Base-by-base conservation (phyloP, 2,329 filamentous ascomycete species). In the Parafenestella ontariensis region DNA sequence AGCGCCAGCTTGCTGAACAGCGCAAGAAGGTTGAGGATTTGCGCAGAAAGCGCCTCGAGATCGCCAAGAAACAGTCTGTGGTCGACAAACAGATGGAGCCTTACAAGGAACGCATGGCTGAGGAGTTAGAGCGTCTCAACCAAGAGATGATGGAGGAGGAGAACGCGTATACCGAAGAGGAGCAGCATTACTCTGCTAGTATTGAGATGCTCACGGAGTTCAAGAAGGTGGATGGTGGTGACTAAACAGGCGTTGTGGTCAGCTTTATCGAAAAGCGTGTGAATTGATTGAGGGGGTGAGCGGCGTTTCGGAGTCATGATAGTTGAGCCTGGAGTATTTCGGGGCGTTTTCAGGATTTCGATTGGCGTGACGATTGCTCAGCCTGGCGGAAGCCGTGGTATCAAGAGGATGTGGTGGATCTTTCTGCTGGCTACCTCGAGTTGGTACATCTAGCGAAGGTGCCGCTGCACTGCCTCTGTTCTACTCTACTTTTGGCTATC, bases 81-180 rank as follows among this genome's bases (percentile, higher is more conserved):
- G 29, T 67, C 2, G 59, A 63, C 7, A 31, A 54, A 15, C 33
- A 64, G 39, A 51, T 71, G 37, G 55, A 44, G 0, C 58, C 60
- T 0, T 64, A 65, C 52, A 59, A 63, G 46, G 43, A 61, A 33
- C 49, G 57, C 8, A 64, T 68, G 49, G 46, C 52, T 1, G 64
- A 62, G 31, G 63, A 71, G 54, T 40, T 70, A 13, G 64, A 69
- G 11, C 53, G 54, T 9, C 18, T 72, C 8, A 44, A 47, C 1
- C 41, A 29, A 21, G 63, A 65, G 40, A 42, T 64, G 33, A 54
- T 64, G 8, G 59, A 67, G 2, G 63, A 69, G 34, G 56, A 64
- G 20, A 49, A 23, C 0, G 49, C 43, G 1, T 56, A 49, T 18
- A 47, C n/a, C 1, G 66, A 67, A 43, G 65, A 69, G 2, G 47